A percentile compares a stretch with the other conserved stretches of the same genome.
phyloP scores from a whole-genome alignment of 139 green algal genomes.

The Tetradesmus obliquus region DNA sequence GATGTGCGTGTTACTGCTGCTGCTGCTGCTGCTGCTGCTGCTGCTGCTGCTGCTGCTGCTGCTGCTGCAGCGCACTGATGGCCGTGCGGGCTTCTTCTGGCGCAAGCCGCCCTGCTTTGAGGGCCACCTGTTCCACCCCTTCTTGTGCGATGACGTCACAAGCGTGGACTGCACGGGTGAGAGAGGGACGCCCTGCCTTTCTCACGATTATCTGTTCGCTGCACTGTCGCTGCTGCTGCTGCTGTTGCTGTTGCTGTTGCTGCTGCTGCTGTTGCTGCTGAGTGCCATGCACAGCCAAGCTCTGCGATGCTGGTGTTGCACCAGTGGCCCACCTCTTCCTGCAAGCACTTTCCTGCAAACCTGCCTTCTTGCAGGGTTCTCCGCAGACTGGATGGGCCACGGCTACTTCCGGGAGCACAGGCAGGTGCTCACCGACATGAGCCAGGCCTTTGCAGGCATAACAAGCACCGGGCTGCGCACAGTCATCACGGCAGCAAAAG shows the following conservation, averaged over 20 bases:
- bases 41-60: neutral
- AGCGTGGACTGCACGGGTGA: conserved; percentile 7
- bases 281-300: no score
- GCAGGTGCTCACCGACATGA: conserved; percentile 15
- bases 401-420: conserved; percentile 18
- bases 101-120: neutral
- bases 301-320: neutral
- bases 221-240: no score
- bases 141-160: neutral
- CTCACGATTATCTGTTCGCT: no score
- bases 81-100: conserved; percentile 17
- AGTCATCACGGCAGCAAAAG: neutral
- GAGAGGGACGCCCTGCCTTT: no score
- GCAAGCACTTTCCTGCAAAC: neutral
- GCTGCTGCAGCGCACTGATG: neutral
- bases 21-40: neutral
- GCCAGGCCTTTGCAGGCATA: neutral
- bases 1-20: no score
- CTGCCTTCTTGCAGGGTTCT: neutral
- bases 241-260: no score
- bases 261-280: no score
- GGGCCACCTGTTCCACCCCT: conserved; percentile 20
- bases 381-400: neutral
- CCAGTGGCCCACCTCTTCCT: neutral
- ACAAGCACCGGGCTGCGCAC: neutral